Evolutionary conservation across 2,329 filamentous ascomycete species (phyloP).

Genomic region (Rhynchosporium secalis): DNA sequence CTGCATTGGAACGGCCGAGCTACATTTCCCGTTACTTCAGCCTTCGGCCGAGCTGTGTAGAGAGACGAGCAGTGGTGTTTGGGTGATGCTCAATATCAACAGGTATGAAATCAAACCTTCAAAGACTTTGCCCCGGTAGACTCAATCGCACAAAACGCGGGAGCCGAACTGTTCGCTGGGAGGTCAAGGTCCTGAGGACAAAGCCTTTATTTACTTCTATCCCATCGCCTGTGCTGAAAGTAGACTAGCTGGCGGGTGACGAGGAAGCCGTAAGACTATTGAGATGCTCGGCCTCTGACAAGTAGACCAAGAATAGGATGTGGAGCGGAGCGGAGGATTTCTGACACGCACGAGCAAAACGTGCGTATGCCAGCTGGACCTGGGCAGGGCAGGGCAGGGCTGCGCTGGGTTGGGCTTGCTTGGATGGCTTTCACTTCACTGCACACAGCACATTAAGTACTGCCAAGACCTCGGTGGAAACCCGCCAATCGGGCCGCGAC

Average conservation of each 20-base stretch:
- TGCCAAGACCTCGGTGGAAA: conserved; percentile 14
- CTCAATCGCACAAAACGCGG: not conserved
- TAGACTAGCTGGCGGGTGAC: not conserved
- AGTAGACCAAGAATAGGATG: conserved; percentile 7
- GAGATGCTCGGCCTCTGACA: not conserved
- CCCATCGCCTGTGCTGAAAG: not conserved
- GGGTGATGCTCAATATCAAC: no score
- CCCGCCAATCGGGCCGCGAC: conserved; percentile 31
- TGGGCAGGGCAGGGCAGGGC: not conserved
- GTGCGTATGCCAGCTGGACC: not conserved
- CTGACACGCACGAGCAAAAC: conserved; percentile 9
- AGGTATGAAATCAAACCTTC: not conserved
- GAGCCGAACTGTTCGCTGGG: not conserved
- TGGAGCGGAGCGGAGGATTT: not conserved
- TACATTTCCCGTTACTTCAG: not conserved
- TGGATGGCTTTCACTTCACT: not conserved
- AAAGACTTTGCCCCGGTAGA: not conserved
- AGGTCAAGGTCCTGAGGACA: conserved; percentile 1
- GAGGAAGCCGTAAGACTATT: not conserved
- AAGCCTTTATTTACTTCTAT: not conserved
- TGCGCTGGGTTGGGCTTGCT: no score
- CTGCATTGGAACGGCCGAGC: conserved; percentile 7
- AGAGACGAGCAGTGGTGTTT: not conserved
- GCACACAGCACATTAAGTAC: not conserved
- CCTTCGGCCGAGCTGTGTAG: not conserved